Evolutionary conservation across 192 early-diverging fungal genomes (phyloP), one percentile per base, ranked within the genome.

Genomic region (Chytriomyces sp.): DNA sequence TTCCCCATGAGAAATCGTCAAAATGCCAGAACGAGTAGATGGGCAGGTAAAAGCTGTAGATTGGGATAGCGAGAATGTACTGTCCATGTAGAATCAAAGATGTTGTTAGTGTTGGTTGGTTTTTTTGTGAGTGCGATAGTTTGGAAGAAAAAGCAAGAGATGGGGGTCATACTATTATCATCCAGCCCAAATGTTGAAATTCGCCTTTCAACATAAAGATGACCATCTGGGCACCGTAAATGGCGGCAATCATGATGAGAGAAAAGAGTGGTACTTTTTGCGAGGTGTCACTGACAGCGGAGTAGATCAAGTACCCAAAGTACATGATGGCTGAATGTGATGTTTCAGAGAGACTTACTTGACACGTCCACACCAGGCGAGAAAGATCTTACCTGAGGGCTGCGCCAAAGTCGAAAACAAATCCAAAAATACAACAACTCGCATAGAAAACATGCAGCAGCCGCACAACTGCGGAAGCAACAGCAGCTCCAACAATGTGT

Each of bases 1-100:
- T 96, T 72, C 97, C 96, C 94, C 95, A 96, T 0, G 92, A 92
- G 78, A 96, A 96, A 66, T 95, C 94, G 75, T 95, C 94, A 86
- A 94, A 93, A 78, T 94, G 94, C 94, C 93, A 94, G 86, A 96
- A 96, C 1, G 93, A 84, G 73, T 96, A 96, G 44, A 95, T 80
- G 0, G 94, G 94, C 24, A 96, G 86, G 72, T 91, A 89, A 82
- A 95, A 94, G 20, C 91, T 92, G 78, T 92, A 96, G 1, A 96
- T 80, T 7, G 95, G 94, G 24, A 93, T 89, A 3, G 94, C 93
- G 3, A 94, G 73, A 7, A 95, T 83, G 79, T 95, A 95, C 61
- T 78, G 8, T 35, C n/a, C n/a, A n/a, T n/a, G n/a, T n/a, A n/a
- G n/a, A n/a, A n/a, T n/a, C n/a, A n/a, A n/a, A 23, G 28, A 76